Conservation (phyloP, 257 asterid genomes). For the Nicotiana benthamiana region DNA sequence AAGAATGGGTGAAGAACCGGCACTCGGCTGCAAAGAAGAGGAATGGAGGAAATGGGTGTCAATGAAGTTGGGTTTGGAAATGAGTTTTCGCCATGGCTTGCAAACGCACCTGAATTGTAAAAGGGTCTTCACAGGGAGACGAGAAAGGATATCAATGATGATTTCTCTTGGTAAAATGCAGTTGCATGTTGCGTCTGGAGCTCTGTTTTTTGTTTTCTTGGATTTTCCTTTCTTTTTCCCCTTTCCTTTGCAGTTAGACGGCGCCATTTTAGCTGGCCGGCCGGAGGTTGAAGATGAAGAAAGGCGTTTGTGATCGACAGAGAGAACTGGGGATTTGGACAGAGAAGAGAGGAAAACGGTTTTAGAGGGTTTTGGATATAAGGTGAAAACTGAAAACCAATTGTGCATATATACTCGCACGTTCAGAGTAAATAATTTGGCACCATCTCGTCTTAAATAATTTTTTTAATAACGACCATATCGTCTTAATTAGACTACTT, state of each 20-base stretch:
- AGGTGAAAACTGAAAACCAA: too few species aligned
- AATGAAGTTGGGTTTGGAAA: not conserved
- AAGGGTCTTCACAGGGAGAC: not conserved
- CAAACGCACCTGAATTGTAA: constrained; percentile 9
- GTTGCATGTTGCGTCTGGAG: not conserved
- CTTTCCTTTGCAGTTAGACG: not conserved
- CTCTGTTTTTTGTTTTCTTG: not conserved
- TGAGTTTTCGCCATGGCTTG: constrained; percentile 1
- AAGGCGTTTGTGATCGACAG: not conserved
- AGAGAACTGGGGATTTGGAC: not conserved
- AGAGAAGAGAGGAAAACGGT: not conserved
- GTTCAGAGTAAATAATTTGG: too few species aligned
- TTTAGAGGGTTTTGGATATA: not conserved
- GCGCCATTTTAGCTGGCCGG: not conserved
- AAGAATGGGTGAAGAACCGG: not conserved
- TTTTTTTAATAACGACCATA: too few species aligned
- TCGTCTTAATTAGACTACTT: too few species aligned
- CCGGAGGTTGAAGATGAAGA: not conserved
- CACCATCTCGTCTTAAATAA: too few species aligned
- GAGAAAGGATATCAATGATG: not conserved
- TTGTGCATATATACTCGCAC: too few species aligned
- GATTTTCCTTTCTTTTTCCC: not conserved
- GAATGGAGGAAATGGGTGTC: not conserved
- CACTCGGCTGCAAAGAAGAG: not conserved
- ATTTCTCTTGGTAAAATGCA: not conserved